A percentile compares a stretch with the other conserved stretches of the same genome.
phyloP scores from a whole-genome alignment of 768 basidiomycete species.

The Solioccasus polychromus region DNA sequence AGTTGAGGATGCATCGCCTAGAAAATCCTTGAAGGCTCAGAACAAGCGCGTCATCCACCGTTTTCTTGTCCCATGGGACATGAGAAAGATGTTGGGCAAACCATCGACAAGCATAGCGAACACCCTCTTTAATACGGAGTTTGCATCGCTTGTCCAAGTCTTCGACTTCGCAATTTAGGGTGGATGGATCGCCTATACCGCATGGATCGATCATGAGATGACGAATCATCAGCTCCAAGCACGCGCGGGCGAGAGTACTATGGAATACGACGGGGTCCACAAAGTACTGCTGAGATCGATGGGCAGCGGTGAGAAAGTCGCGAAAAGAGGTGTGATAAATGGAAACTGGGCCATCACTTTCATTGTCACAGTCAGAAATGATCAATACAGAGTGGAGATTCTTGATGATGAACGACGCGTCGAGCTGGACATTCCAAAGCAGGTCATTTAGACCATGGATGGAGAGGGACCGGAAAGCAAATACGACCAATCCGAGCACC shows the following conservation, averaged over 20 bases:
- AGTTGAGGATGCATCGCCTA: conserved; percentile 9
- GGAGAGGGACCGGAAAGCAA: conserved; percentile 14
- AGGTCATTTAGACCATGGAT: conserved; percentile 10
- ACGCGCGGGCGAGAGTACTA: conserved; percentile 9
- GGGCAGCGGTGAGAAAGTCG: conserved; percentile 16
- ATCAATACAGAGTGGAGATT: conserved; percentile 15
- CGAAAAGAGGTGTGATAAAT: conserved; percentile 23
- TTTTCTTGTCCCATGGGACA: conserved; percentile 4
- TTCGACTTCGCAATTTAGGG: conserved; percentile 12
- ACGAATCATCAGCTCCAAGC: conserved; percentile 15
- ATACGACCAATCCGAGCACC: conserved; percentile 13
- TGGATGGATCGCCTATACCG: conserved; percentile 9
- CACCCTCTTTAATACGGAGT: conserved; percentile 9
- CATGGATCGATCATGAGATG: conserved; percentile 16
- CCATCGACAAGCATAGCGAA: conserved; percentile 21
- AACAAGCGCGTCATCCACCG: conserved; percentile 9
- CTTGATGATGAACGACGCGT: conserved; percentile 10
- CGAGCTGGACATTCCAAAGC: conserved; percentile 4
- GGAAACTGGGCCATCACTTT: conserved; percentile 11
- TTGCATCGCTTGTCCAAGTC: conserved; percentile 12
- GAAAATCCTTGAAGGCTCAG: conserved; percentile 11
- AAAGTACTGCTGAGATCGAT: conserved; percentile 16
- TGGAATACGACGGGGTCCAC: conserved; percentile 12
- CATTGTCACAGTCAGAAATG: conserved; percentile 3
- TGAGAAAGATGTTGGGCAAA: conserved; percentile 17